Conservation (phyloP, 441 rosid genomes). For the Pelargonium citronellum region DNA sequence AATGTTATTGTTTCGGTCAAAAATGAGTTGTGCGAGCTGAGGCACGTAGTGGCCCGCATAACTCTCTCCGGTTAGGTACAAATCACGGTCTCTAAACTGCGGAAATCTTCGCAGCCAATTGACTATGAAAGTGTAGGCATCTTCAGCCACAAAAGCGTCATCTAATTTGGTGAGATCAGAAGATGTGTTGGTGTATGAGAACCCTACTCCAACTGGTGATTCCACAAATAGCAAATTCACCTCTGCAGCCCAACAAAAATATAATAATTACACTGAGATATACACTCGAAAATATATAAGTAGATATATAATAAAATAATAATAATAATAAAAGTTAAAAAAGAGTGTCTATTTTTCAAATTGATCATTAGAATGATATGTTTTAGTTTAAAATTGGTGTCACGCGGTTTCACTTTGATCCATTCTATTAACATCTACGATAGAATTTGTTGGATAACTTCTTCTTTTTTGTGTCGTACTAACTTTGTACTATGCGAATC, state of each 20-base stretch:
- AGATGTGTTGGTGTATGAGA: slow-evolving; percentile 56
- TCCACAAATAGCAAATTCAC: slow-evolving; percentile 56
- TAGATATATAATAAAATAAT: neutral
- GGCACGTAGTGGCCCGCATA: slow-evolving; percentile 61
- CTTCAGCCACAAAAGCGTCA: slow-evolving; percentile 52
- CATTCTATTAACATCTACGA: too few relatives aligned
- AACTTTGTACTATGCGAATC: too few relatives aligned
- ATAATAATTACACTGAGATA: too few relatives aligned
- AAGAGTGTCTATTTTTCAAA: too few relatives aligned
- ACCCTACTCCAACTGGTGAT: slow-evolving; percentile 62
- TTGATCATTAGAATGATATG: too few relatives aligned
- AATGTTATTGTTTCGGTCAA: slow-evolving; percentile 43
- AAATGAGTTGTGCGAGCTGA: slow-evolving; percentile 53
- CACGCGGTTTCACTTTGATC: too few relatives aligned
- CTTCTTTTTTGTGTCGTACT: too few relatives aligned
- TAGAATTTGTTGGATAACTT: too few relatives aligned
- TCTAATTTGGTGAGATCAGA: slow-evolving; percentile 41
- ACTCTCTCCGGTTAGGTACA: slow-evolving; percentile 57
- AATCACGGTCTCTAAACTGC: slow-evolving; percentile 38
- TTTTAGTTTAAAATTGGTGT: too few relatives aligned
- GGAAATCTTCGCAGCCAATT: slow-evolving; percentile 51
- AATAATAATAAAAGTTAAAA: too few relatives aligned
- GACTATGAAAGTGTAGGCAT: slow-evolving; percentile 48
- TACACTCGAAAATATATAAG: too few relatives aligned
- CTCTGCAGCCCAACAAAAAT: slow-evolving; percentile 24